Conservation (phyloP, 2,329 filamentous ascomycete species). For the Alternaria sp. region DNA sequence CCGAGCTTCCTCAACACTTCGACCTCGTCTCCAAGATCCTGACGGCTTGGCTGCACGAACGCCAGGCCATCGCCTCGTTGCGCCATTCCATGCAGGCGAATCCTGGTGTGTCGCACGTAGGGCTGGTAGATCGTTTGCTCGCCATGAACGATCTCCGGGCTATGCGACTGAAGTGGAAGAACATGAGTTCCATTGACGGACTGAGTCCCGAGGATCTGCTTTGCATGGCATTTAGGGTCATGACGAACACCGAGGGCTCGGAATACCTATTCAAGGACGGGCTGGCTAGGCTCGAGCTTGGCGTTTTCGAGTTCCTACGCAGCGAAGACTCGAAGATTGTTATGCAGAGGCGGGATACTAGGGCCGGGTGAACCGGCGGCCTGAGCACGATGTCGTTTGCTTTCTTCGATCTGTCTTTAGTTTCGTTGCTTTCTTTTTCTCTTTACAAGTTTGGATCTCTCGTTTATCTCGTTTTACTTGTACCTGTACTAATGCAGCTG, state of each 20-base stretch:
- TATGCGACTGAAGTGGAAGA: constrained; percentile 49
- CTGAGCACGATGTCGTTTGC: neutral
- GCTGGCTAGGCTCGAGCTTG: constrained; percentile 37
- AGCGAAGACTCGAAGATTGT: constrained; percentile 46
- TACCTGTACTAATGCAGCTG: constrained; percentile 10
- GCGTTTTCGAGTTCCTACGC: constrained; percentile 44
- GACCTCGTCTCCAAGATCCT: constrained; percentile 42
- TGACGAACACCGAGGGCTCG: constrained; percentile 47
- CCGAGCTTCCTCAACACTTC: constrained; percentile 36
- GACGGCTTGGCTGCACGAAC: constrained; percentile 43
- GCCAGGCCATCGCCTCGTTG: constrained; percentile 40
- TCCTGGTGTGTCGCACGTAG: constrained; percentile 36
- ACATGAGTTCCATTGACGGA: constrained; percentile 45
- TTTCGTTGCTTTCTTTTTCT: neutral
- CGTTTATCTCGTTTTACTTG: constrained; percentile 3
- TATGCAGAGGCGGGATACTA: constrained; percentile 34
- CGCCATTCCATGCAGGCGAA: constrained; percentile 32
- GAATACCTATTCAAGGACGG: constrained; percentile 48
- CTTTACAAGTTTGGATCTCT: neutral
- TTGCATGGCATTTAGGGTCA: constrained; percentile 39
- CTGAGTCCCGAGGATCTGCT: constrained; percentile 47
- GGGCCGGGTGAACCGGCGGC: constrained; percentile 6
- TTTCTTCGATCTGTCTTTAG: neutral
- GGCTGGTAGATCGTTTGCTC: constrained; percentile 43
- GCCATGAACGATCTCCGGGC: constrained; percentile 48